Conservation (phyloP, 495 filamentous ascomycete genomes). For the Aspergillus heteromorphus region DNA sequence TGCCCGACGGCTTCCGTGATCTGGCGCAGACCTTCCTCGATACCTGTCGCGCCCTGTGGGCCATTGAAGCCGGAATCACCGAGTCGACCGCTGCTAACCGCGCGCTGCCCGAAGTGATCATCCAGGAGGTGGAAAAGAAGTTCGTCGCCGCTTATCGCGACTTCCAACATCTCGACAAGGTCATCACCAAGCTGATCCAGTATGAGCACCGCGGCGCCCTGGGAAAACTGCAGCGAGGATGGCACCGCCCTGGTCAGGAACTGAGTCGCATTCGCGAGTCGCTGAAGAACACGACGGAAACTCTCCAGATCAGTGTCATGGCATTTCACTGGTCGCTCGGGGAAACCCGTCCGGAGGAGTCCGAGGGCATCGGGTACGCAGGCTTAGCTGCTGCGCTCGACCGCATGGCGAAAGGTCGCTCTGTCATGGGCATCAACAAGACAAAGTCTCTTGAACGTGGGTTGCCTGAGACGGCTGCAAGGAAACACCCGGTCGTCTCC, state of each 20-base stretch:
- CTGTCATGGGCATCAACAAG: conserved; percentile 19
- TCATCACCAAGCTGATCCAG: conserved; percentile 42
- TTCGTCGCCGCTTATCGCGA: conserved; percentile 39
- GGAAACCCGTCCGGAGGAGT: conserved; percentile 15
- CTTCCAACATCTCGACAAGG: conserved; percentile 46
- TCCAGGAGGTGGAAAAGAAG: conserved; percentile 46
- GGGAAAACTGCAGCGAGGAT: conserved; percentile 44
- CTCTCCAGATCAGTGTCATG: conserved; percentile 21
- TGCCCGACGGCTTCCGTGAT: conserved; percentile 40
- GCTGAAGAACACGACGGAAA: conserved; percentile 16
- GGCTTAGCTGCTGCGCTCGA: conserved; percentile 22
- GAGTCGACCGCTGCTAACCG: conserved; percentile 32
- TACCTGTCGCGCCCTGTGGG: conserved; percentile 45
- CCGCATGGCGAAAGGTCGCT: conserved; percentile 21
- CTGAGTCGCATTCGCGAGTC: conserved; percentile 22
- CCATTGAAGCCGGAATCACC: conserved; percentile 45
- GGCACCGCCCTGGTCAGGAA: conserved; percentile 28
- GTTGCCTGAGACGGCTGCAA: not conserved
- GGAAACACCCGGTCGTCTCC: conserved; percentile 4
- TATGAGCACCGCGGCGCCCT: conserved; percentile 44
- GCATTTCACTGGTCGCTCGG: conserved; percentile 23
- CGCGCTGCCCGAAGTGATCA: conserved; percentile 40
- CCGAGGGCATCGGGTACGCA: conserved; percentile 21
- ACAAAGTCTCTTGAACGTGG: conserved; percentile 6
- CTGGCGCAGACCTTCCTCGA: conserved; percentile 48